Percentiles rank a stretch among this genome's conserved stretches.
Conservation (phyloP, 2,329 filamentous ascomycete species). For the Cercospora sojina region DNA sequence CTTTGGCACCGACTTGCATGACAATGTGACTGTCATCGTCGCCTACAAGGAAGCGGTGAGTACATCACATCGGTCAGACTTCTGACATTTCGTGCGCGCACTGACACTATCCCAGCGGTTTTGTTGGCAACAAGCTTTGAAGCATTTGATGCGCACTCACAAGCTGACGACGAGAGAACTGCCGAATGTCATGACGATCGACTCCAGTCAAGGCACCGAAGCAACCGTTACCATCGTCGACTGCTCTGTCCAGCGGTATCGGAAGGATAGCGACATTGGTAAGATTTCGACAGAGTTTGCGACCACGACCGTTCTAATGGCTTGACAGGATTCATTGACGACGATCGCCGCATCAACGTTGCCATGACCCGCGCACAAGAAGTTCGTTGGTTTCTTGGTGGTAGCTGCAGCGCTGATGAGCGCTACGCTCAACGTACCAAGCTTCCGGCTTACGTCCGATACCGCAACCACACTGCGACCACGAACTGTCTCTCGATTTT, state of each 20-base stretch:
- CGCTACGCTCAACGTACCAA: neutral
- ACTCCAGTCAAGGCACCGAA: conserved; percentile 21
- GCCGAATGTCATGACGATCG: conserved; percentile 22
- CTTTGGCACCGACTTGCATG: conserved; percentile 11
- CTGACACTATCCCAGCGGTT: conserved; percentile 2
- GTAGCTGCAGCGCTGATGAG: conserved; percentile 6
- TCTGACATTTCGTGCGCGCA: neutral
- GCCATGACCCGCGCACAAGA: conserved; percentile 21
- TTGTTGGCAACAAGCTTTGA: conserved; percentile 15
- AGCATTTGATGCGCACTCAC: conserved; percentile 9
- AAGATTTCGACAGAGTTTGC: neutral
- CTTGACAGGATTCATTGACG: conserved; percentile 18
- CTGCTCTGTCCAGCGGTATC: conserved; percentile 17
- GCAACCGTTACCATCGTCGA: conserved; percentile 24
- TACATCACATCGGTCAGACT: neutral
- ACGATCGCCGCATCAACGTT: conserved; percentile 22
- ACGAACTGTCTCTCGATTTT: neutral
- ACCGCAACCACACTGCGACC: neutral
- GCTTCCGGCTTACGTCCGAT: conserved; percentile 13
- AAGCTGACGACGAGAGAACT: conserved; percentile 8
- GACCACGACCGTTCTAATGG: neutral
- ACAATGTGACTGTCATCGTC: conserved; percentile 23
- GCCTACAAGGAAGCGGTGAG: conserved; percentile 23
- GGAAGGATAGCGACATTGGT: conserved; percentile 10
- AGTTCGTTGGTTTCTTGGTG: conserved; percentile 22